A percentile compares a stretch with the other conserved stretches of the same genome.
phyloP scores from a whole-genome alignment of 169 alveolate genomes.

The Plasmodium inui region DNA sequence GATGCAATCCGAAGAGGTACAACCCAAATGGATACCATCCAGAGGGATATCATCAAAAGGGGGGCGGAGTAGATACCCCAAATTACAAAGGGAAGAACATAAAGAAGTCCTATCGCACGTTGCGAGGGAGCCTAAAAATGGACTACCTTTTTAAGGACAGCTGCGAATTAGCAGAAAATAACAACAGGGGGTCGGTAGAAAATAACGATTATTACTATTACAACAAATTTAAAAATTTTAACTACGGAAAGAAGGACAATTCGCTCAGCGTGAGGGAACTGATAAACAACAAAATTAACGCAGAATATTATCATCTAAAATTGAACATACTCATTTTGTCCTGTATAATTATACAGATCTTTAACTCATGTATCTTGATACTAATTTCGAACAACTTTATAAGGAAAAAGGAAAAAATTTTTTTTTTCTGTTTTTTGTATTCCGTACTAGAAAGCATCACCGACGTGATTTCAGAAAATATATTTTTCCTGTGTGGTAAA shows the following conservation, averaged over 20 bases:
- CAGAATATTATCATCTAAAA: slow-evolving; percentile 63
- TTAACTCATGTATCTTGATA: slow-evolving; percentile 55
- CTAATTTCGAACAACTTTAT: slow-evolving; percentile 59
- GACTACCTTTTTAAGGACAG: slow-evolving; percentile 59
- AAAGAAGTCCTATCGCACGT: slow-evolving; percentile 1
- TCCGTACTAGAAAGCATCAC: slow-evolving; percentile 72
- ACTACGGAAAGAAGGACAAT: slow-evolving; percentile 14
- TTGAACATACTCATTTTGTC: slow-evolving; percentile 71
- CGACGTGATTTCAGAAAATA: slow-evolving; percentile 74
- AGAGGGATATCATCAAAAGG: neutral
- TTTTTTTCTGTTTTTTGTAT: slow-evolving; percentile 75
- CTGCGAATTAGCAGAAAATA: slow-evolving; percentile 31
- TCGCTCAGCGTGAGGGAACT: slow-evolving; percentile 11
- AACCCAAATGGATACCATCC: too few relatives aligned
- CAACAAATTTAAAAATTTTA: slow-evolving; percentile 64
- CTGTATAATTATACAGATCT: slow-evolving; percentile 70
- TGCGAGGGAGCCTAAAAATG: slow-evolving; percentile 46
- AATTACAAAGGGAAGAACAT: neutral
- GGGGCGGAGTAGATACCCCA: neutral
- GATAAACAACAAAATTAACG: slow-evolving; percentile 59
- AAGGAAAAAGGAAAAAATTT: slow-evolving; percentile 43
- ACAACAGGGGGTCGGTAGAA: neutral
- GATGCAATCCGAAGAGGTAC: neutral
- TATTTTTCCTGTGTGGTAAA: slow-evolving; percentile 76
- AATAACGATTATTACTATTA: slow-evolving; percentile 46